phyloP scores from a whole-genome alignment of 495 filamentous ascomycete genomes.

The Penicillium samsonianum region DNA sequence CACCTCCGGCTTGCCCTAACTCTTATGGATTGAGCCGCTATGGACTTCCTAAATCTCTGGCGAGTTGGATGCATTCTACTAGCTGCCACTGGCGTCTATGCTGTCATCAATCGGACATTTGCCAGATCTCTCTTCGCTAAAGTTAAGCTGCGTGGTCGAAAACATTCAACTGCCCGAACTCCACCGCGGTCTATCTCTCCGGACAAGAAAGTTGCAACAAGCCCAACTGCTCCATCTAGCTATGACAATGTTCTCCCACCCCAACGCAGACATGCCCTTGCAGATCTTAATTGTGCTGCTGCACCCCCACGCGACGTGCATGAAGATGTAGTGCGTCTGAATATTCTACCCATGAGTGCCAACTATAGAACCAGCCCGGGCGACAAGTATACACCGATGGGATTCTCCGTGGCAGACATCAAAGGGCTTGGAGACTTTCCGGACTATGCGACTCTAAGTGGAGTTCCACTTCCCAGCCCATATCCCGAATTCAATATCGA shows the following conservation, averaged over 20 bases:
- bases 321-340: constrained; percentile 35
- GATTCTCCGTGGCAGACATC: constrained; percentile 69
- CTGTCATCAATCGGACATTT: constrained; percentile 13
- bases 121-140: constrained; percentile 18
- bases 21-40: constrained; percentile 13
- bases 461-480: constrained; percentile 71
- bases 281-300: constrained; percentile 24
- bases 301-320: constrained; percentile 29
- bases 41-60: constrained; percentile 28
- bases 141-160: constrained; percentile 34
- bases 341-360: constrained; percentile 46
- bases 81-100: constrained; percentile 26
- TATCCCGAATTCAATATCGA: constrained; percentile 66
- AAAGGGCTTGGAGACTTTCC: constrained; percentile 77
- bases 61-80: constrained; percentile 27
- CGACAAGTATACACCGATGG: constrained; percentile 55
- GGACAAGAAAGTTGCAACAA: constrained; percentile 39
- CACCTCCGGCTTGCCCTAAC: constrained; percentile 10
- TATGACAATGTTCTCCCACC: constrained; percentile 58
- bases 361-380: constrained; percentile 43
- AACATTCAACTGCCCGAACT: constrained; percentile 46
- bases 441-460: constrained; percentile 76
- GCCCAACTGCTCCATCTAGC: constrained; percentile 29
- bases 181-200: constrained; percentile 61
- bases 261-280: constrained; percentile 53